Evolutionary conservation across 345 rosid genomes (phyloP).

Genomic region (Brassica nigra): DNA sequence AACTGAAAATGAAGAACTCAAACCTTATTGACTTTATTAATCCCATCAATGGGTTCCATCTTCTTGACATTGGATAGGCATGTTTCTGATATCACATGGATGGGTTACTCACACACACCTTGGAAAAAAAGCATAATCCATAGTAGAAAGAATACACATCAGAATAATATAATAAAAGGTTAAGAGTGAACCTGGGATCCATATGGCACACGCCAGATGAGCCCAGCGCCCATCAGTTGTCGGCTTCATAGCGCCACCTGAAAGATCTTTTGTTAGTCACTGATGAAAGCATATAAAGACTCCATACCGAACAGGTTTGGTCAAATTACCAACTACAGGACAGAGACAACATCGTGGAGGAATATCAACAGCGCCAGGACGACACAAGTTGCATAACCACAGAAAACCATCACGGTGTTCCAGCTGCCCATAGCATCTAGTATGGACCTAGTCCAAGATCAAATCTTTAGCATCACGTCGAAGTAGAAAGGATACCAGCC

Average conservation of each 20-base stretch:
- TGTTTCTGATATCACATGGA: conserved; percentile 62
- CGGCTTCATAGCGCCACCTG: conserved; percentile 99
- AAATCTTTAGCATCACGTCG: conserved; percentile 23
- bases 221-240: conserved; percentile 98
- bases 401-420: conserved; percentile 84
- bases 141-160: conserved; percentile 3
- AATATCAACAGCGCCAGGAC: conserved; percentile 77
- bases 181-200: conserved; percentile 88
- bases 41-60: conserved; percentile 98
- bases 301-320: conserved; percentile 6
- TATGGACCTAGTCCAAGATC: conserved; percentile 73
- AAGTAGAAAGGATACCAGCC: conserved; percentile 14
- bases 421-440: conserved; percentile 93
- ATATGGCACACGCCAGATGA: conserved; percentile 98
- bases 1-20: conserved; percentile 4
- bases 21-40: conserved; percentile 80
- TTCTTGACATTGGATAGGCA: conserved; percentile 90
- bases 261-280: conserved; percentile 32
- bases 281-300: conserved; percentile 28
- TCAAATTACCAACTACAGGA: conserved; percentile 76
- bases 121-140: conserved; percentile 28
- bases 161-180: conserved; percentile 17
- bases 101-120: conserved; percentile 7
- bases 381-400: conserved; percentile 94
- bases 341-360: conserved; percentile 93